Base-by-base conservation (phyloP, 805 yeast genomes). In the Saturnispora saitoi region DNA sequence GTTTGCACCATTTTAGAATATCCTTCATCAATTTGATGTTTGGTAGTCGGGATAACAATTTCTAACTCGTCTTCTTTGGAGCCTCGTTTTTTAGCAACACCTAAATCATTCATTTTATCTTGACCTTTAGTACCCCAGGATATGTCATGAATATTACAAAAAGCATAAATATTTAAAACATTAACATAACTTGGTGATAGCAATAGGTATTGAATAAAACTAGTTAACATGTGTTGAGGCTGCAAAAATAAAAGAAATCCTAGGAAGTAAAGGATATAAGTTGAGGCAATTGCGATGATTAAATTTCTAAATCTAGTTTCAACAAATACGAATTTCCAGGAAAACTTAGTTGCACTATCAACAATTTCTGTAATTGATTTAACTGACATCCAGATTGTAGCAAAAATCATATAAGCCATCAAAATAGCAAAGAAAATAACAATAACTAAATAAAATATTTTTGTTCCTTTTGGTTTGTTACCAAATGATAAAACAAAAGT, bases 41-140 rank as follows among this genome's bases (percentile, higher is more conserved):
- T 73, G 3, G 86, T 81, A 2, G 90, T 86, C 8, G 96, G 95
- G 30, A 83, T 76, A 54, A 78, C 83, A 61, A 80, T 72, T 54
- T 81, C 83, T 47, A 81, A 74, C 51, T 80, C 80, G 56, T 85
- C 88, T 48, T 75, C 80, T 47, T 71, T 76, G 36, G 75, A 73
- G n/a, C 55, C 53, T 5, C 51, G 62, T 19, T 57, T 74, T 58
- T 83, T 86, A 22, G 95, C 96, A 41, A 83, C 80, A 51, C 97
- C 98, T 58, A 93, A 72, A 64, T 77, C 95, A 67, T 71, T 77
- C 61, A 71, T 79, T 62, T 79, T 75, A 10, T 78, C 80, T 45
- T 82, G 87, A 43, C 95, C 96, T 64, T 90, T 87, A 4, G 96
- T 91, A 63, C 98, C 98, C 98, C 98, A 91, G 6, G 96, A 86